These are phyloP conservation scores for Apocynum venetum DNA, from an alignment of 257 asterid species.

Conservation along the genomic window DNA sequence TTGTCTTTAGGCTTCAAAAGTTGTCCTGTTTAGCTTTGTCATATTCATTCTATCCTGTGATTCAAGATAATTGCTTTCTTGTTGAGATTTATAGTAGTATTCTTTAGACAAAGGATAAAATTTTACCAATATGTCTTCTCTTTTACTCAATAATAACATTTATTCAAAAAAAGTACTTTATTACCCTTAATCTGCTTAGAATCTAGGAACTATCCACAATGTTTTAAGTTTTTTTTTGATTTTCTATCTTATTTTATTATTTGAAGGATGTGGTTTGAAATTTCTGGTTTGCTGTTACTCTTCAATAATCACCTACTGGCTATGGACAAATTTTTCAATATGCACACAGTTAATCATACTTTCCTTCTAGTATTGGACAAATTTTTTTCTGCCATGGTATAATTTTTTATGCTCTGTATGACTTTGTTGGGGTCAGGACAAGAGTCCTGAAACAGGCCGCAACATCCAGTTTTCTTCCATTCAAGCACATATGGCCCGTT, in stretches of 20 bases:
- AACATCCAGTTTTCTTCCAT: constrained; percentile 84
- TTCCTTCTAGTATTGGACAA: neutral
- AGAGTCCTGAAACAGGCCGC: constrained; percentile 65
- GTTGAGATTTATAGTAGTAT: too few relatives aligned
- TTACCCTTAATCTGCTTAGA: neutral
- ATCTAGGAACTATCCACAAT: neutral
- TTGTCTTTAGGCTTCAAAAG: constrained; percentile 65
- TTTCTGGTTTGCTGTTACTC: neutral
- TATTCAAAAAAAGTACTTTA: neutral
- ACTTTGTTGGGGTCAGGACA: constrained; percentile 16
- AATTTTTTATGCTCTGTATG: neutral
- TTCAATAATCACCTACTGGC: neutral
- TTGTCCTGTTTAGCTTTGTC: neutral
- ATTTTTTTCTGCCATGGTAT: neutral
- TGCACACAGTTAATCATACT: too few relatives aligned
- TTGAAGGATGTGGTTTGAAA: neutral
- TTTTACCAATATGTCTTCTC: neutral
- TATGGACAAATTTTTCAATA: too few relatives aligned
- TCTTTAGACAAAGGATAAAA: neutral
- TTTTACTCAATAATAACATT: neutral
- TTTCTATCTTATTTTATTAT: neutral
- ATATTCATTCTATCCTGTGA: neutral
- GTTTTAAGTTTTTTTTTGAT: neutral
- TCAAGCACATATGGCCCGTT: constrained; percentile 90
- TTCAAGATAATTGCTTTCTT: neutral